Percentiles rank a stretch among this genome's conserved stretches.
Conservation (phyloP, 306 rosid species). For the Medicago truncatula region DNA sequence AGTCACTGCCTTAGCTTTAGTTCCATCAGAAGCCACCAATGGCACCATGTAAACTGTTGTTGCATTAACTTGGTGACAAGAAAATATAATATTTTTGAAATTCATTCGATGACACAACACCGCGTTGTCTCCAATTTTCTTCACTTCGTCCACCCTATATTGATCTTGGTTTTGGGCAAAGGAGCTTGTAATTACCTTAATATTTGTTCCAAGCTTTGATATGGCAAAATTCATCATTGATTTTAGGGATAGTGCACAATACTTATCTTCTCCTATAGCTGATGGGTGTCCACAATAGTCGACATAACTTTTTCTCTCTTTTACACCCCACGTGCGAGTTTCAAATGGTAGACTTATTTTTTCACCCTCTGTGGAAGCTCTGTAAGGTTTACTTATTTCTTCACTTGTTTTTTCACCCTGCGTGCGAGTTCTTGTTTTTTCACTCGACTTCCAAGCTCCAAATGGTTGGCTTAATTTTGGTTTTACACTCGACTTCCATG, state of each 20-base stretch:
- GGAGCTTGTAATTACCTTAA: conserved; percentile 24
- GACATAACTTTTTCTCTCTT: background rate
- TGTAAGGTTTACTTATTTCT: too few species aligned
- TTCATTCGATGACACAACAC: conserved; percentile 33
- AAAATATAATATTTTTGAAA: conserved; percentile 16
- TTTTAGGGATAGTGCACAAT: background rate
- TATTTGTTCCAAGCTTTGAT: conserved; percentile 27
- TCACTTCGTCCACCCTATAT: conserved; percentile 14
- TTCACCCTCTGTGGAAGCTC: background rate
- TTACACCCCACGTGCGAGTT: background rate
- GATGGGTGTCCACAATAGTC: background rate
- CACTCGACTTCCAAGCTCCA: too few species aligned
- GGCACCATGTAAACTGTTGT: conserved; percentile 29
- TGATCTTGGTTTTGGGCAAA: conserved; percentile 2
- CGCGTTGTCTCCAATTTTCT: background rate
- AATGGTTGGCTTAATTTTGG: too few species aligned
- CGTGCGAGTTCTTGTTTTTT: too few species aligned
- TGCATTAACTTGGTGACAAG: conserved; percentile 31
- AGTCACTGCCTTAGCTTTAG: conserved; percentile 31
- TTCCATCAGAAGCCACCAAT: conserved; percentile 22
- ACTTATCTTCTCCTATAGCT: background rate
- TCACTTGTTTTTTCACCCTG: too few species aligned
- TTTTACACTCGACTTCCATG: too few species aligned
- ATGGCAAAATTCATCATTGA: background rate
- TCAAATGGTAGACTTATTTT: background rate